A percentile compares a stretch with the other conserved stretches of the same genome.
phyloP scores from a whole-genome alignment of 768 basidiomycete genomes.

The Termitomyces sp. region DNA sequence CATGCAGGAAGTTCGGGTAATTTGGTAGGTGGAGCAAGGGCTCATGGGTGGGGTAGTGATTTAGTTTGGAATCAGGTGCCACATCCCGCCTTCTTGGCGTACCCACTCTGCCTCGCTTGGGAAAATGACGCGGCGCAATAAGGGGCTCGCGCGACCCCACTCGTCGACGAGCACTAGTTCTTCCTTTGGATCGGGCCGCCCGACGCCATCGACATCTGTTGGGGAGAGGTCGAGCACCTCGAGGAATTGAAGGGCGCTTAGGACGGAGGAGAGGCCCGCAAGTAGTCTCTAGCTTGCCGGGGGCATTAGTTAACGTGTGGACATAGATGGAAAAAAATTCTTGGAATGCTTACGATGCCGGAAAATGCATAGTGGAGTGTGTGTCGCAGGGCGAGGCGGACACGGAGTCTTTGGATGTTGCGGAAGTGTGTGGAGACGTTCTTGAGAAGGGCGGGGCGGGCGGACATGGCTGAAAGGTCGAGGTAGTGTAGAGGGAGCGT shows the following conservation, averaged over 20 bases:
- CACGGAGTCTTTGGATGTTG: conserved; percentile 46
- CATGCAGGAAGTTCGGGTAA: background rate
- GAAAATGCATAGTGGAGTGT: conserved; percentile 62
- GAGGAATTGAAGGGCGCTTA: conserved; percentile 46
- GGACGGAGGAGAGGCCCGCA: conserved; percentile 55
- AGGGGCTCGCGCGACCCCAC: conserved; percentile 53
- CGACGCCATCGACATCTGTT: conserved; percentile 46
- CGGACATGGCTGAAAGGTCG: conserved; percentile 58
- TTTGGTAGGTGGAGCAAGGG: background rate
- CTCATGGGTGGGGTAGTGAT: background rate
- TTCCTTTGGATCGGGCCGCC: conserved; percentile 40
- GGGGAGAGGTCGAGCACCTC: conserved; percentile 58
- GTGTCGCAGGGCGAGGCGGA: conserved; percentile 60
- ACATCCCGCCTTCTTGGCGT: conserved; percentile 27
- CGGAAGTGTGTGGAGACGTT: conserved; percentile 51
- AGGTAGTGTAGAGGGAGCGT: conserved; percentile 47
- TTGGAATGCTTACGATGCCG: conserved; percentile 53
- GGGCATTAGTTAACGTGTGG: background rate
- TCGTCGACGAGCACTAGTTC: conserved; percentile 49
- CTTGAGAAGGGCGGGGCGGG: conserved; percentile 53
- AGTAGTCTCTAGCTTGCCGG: conserved; percentile 45
- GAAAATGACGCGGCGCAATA: conserved; percentile 50
- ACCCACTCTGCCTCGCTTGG: conserved; percentile 55
- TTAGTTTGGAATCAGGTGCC: conserved; percentile 22
- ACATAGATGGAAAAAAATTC: conserved; percentile 1